Evolutionary conservation across 371 early-diverging fungal species (phyloP).

Genomic region (Rhizopus stolonifer): DNA sequence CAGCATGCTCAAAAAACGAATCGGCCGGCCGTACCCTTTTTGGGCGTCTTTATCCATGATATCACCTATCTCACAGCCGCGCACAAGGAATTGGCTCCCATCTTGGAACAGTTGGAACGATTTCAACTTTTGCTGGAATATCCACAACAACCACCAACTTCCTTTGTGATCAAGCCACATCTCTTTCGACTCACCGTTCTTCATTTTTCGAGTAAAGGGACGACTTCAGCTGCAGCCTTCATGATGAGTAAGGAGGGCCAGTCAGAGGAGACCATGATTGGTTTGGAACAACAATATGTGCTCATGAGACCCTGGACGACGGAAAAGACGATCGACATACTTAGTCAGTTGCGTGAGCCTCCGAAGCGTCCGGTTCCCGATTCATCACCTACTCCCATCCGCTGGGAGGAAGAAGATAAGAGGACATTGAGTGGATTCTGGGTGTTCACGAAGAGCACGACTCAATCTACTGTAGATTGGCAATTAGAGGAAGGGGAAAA

Average conservation of each 20-base stretch:
- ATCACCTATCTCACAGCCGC: constrained; percentile 64
- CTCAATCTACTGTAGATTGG: not conserved
- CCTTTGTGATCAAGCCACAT: constrained; percentile 46
- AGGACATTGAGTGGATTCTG: constrained; percentile 21
- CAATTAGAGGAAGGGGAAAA: constrained; percentile 21
- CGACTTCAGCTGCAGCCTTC: constrained; percentile 9
- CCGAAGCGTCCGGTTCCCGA: constrained; percentile 34
- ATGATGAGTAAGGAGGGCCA: constrained; percentile 16
- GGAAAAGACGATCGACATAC: constrained; percentile 68
- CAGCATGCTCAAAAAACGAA: constrained; percentile 36
- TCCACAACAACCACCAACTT: constrained; percentile 46
- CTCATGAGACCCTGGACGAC: constrained; percentile 45
- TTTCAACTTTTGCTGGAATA: constrained; percentile 59
- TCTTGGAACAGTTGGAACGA: constrained; percentile 41
- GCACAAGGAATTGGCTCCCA: constrained; percentile 31
- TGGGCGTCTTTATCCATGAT: constrained; percentile 75
- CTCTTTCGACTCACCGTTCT: constrained; percentile 36
- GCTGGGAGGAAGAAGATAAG: constrained; percentile 13
- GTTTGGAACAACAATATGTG: constrained; percentile 50
- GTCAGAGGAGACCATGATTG: constrained; percentile 18
- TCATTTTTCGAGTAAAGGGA: constrained; percentile 19
- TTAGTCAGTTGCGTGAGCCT: constrained; percentile 64
- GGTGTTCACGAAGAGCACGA: constrained; percentile 24
- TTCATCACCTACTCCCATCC: constrained; percentile 8
- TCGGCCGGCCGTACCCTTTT: constrained; percentile 65